Conservation (phyloP, 1,284 basidiomycete genomes). For the Austroboletus novae-zelandiae region DNA sequence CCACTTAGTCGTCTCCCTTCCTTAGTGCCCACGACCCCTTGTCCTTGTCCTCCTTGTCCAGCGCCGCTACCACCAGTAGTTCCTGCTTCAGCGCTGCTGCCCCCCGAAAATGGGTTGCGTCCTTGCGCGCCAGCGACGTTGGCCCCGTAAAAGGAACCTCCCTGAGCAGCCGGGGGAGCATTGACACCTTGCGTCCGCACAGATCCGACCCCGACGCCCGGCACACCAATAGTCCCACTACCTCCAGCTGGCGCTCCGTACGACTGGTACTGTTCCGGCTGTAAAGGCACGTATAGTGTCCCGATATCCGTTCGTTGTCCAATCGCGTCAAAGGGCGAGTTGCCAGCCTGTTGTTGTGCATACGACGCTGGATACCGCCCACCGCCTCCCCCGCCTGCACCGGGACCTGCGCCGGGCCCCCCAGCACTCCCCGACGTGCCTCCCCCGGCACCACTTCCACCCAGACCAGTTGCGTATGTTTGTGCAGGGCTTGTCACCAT, state of each 20-base stretch:
- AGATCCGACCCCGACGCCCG: conserved; percentile 18
- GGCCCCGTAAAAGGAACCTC: conserved; percentile 57
- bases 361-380: conserved; percentile 55
- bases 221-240: conserved; percentile 31
- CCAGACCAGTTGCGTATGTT: conserved; percentile 49
- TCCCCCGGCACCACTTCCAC: not conserved
- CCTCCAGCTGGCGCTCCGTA: conserved; percentile 44
- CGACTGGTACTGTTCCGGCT: conserved; percentile 69
- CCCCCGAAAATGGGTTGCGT: conserved; percentile 57
- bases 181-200: conserved; percentile 44
- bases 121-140: conserved; percentile 49
- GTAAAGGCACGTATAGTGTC: conserved; percentile 72
- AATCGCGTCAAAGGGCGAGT: conserved; percentile 54
- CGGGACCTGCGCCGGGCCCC: not conserved
- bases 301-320: conserved; percentile 65
- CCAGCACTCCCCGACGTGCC: conserved; percentile 4
- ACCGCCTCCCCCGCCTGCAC: conserved; percentile 1
- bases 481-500: conserved; percentile 73
- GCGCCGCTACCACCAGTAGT: conserved; percentile 17
- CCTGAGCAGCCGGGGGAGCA: conserved; percentile 14
- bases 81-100: not conserved
- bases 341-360: conserved; percentile 38
- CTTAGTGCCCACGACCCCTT: conserved; percentile 44
- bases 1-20: conserved; percentile 62
- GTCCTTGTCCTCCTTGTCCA: conserved; percentile 13